phyloP scores from a whole-genome alignment of 2,329 filamentous ascomycete genomes.

The Exophiala calicioides region DNA sequence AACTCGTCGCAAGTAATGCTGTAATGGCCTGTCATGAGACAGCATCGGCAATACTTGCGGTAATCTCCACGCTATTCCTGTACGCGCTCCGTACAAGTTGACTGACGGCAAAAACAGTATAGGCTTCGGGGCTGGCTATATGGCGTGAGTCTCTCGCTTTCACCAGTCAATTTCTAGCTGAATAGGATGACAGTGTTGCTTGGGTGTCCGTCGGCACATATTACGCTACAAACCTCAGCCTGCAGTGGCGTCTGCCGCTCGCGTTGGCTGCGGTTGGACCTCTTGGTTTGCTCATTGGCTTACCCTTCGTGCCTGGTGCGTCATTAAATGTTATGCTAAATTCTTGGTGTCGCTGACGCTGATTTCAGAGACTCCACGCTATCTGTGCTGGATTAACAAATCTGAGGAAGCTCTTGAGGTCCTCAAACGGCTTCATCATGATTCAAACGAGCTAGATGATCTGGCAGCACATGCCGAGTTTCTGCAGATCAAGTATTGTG shows the following conservation, averaged over 20 bases:
- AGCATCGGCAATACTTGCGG: no score
- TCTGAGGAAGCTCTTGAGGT: constrained; percentile 13
- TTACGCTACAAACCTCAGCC: constrained; percentile 9
- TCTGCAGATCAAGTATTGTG: constrained; percentile 18
- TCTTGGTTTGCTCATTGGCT: constrained; percentile 9
- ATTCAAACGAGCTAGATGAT: constrained; percentile 5
- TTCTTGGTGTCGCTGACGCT: not conserved
- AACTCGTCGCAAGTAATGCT: no score
- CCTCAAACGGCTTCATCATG: constrained; percentile 17
- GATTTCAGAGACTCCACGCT: constrained; percentile 14
- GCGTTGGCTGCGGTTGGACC: constrained; percentile 13
- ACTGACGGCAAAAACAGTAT: no score
- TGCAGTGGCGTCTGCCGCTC: constrained; percentile 23
- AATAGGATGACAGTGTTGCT: constrained; percentile 11
- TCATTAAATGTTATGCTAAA: not conserved
- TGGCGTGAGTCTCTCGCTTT: constrained; percentile 8
- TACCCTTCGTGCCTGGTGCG: constrained; percentile 16
- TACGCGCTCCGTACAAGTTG: no score
- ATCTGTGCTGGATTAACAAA: constrained; percentile 16
- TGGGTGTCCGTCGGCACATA: constrained; percentile 20
- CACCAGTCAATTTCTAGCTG: not conserved
- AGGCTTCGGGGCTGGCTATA: constrained; percentile 18
- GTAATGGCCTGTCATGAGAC: no score
- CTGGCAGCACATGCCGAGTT: constrained; percentile 17
- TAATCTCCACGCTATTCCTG: no score